Evolutionary conservation across 2,329 filamentous ascomycete genomes (phyloP).

Genomic region (Penicillium sp.): DNA sequence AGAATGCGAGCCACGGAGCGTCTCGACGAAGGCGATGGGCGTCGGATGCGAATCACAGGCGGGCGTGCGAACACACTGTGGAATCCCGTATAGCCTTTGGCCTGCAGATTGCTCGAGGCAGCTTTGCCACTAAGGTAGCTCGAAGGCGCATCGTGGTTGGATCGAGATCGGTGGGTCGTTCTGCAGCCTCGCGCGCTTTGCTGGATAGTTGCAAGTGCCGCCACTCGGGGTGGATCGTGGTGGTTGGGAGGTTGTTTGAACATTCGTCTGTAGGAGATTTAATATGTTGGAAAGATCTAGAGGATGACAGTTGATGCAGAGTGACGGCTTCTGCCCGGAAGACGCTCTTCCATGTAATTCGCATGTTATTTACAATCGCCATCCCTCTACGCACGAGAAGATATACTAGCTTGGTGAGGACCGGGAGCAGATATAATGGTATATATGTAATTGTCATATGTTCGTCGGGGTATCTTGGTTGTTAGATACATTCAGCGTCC

Average conservation of each 20-base stretch:
- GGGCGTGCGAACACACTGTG: constrained; percentile 8
- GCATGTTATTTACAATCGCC: too few species aligned
- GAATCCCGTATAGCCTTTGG: constrained; percentile 9
- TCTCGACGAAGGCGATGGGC: background rate
- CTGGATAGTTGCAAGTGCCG: constrained; percentile 1
- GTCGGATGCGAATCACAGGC: constrained; percentile 13
- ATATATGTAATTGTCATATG: too few species aligned
- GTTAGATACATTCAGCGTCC: background rate
- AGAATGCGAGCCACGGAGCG: background rate
- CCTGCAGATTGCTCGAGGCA: constrained; percentile 8
- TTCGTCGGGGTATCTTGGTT: constrained; percentile 3
- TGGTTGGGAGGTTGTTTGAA: background rate
- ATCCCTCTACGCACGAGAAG: too few species aligned
- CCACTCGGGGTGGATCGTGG: constrained; percentile 4
- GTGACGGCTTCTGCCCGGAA: too few species aligned
- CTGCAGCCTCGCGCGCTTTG: constrained; percentile 8
- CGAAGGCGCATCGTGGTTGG: constrained; percentile 6
- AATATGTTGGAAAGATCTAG: too few species aligned
- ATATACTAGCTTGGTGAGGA: too few species aligned
- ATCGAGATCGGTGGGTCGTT: constrained; percentile 5
- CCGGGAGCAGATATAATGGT: too few species aligned
- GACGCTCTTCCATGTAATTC: too few species aligned
- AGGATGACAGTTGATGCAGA: too few species aligned
- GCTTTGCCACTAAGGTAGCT: constrained; percentile 1
- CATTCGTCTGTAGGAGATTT: too few species aligned